A percentile compares a stretch with the other conserved stretches of the same genome.
phyloP scores from a whole-genome alignment of 2,329 filamentous ascomycete species.

The Penicillium hordei region DNA sequence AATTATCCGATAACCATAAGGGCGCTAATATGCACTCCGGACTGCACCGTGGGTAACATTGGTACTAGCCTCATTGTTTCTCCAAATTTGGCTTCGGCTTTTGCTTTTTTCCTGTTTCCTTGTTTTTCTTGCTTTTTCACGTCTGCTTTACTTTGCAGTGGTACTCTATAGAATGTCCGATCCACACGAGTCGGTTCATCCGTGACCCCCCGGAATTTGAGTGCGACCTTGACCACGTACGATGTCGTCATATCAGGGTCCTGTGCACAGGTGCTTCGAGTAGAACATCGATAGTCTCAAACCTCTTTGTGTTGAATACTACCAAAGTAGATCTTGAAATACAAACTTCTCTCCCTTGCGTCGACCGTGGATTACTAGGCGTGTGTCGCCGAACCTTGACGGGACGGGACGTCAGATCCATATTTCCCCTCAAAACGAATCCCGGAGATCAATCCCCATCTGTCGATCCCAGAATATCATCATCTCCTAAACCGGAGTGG shows the following conservation, averaged over 20 bases:
- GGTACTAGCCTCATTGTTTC: constrained; percentile 1
- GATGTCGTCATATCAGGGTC: constrained; percentile 20
- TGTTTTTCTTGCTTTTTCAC: background rate
- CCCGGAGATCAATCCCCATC: constrained; percentile 4
- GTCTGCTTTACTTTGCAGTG: background rate
- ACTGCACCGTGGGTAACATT: constrained; percentile 21
- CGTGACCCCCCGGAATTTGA: constrained; percentile 9
- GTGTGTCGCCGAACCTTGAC: constrained; percentile 40
- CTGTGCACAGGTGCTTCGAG: constrained; percentile 2
- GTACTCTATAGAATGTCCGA: constrained; percentile 17
- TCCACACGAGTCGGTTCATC: constrained; percentile 4
- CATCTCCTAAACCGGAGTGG: constrained; percentile 4
- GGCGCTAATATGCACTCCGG: constrained; percentile 6
- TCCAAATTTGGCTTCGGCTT: background rate
- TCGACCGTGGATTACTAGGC: constrained; percentile 32
- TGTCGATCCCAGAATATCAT: constrained; percentile 5
- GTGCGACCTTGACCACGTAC: constrained; percentile 9
- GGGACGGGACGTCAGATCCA: constrained; percentile 35
- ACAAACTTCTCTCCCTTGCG: constrained; percentile 29
- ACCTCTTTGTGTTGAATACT: background rate
- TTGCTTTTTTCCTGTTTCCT: constrained; percentile 5
- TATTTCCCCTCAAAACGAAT: constrained; percentile 2
- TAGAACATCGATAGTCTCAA: background rate
- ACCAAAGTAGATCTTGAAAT: background rate
- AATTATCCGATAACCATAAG: constrained; percentile 23